Evolutionary conservation across 306 rosid genomes (phyloP), one percentile per base, ranked within the genome.

Genomic region (Malus orientalis): DNA sequence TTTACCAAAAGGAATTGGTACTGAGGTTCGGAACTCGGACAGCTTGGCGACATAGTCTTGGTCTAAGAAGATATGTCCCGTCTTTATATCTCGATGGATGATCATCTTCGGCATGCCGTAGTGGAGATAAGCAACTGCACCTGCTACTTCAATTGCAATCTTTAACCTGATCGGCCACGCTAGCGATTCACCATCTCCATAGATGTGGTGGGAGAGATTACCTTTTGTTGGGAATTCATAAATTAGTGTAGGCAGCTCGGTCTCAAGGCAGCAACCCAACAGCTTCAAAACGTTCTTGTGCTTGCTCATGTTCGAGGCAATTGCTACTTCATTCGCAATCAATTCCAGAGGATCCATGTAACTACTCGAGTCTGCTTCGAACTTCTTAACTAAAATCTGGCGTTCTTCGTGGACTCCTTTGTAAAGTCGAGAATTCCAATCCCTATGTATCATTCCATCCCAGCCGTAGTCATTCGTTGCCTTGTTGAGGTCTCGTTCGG

Each of bases 201-300:
- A 11, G 55, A 54, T 38, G 23, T 23, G 9, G 59, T 29, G 13
- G 0, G 32, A 8, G 33, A 80, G 83, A 33, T 36, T 49, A 13
- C 76, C 71, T 22, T 68, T 68, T 49, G 14, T 32, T 13, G 76
- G 79, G 78, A 74, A 74, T 33, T 74, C 83, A 22, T 59, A 80
- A 60, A 74, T 79, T 55, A 80, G 32, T 0, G 15, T 8, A 1
- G 79, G 79, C 23, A 58, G 44, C 74, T 74, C 66, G 2, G 49
- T 67, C 55, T 74, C 76, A 2, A 80, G 70, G 66, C 79, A 80
- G 38, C 71, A 80, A 0, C 83, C 76, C 2, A 60, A 59, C 9
- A 74, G 75, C 79, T 74, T 74, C 74, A 80, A 18, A 13, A 74
- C 71, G 16, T 74, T 74, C 7, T 80, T 80, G 67, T 74, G 83